phyloP scores from a whole-genome alignment of 371 early-diverging fungal species.

The Zopfochytrium polystomum region DNA sequence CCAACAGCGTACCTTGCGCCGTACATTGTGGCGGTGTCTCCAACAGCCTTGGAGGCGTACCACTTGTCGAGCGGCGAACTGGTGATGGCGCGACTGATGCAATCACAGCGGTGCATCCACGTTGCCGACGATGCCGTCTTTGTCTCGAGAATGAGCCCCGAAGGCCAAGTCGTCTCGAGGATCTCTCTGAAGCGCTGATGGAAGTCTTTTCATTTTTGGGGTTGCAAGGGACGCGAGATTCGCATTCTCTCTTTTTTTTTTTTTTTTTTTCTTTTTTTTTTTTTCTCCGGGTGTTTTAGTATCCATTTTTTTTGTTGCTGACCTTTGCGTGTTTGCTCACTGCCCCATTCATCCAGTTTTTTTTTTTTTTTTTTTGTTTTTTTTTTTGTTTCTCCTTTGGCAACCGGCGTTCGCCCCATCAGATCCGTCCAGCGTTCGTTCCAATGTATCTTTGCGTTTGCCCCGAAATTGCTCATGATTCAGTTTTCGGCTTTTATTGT shows the following conservation, averaged over 20 bases:
- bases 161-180: neutral
- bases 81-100: neutral
- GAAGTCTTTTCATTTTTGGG: neutral
- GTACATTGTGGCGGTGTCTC: slow-evolving; percentile 79
- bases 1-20: slow-evolving; percentile 71
- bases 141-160: neutral
- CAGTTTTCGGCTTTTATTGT: too few species aligned
- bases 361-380: neutral
- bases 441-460: too few species aligned
- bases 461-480: too few species aligned
- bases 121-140: neutral
- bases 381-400: too few species aligned
- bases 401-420: too few species aligned
- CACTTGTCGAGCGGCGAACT: slow-evolving; percentile 13
- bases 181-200: neutral
- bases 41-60: slow-evolving; percentile 73
- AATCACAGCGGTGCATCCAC: neutral
- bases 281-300: neutral
- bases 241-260: neutral
- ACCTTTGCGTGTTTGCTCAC: neutral
- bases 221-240: neutral
- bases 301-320: neutral
- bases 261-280: neutral
- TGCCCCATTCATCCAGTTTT: neutral
- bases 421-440: too few species aligned